phyloP scores from a whole-genome alignment of 2,329 filamentous ascomycete species.

The Sporothrix brasiliensis region DNA sequence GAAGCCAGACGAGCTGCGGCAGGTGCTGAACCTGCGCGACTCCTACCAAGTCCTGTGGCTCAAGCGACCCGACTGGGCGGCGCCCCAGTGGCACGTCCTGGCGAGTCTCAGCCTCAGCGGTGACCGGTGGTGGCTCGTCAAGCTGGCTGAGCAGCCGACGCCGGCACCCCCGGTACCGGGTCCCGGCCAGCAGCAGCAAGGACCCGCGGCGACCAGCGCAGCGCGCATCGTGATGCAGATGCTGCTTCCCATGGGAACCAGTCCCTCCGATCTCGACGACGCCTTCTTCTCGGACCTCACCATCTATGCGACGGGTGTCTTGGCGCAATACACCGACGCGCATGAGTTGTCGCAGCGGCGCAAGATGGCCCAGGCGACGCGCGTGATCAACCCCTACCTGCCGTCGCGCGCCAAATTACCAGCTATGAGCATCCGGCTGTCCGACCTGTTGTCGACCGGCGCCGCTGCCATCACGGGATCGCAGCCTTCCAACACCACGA shows the following conservation, averaged over 20 bases:
- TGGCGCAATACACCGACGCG: conserved; percentile 55
- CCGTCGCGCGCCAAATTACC: conserved; percentile 53
- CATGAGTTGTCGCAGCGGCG: conserved; percentile 52
- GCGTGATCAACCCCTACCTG: conserved; percentile 46
- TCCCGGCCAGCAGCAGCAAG: background rate
- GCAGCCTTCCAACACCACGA: background rate
- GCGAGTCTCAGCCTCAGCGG: conserved; percentile 71
- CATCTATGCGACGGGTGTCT: conserved; percentile 54
- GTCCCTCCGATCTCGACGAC: conserved; percentile 51
- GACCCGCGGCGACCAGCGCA: background rate
- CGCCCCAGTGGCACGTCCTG: conserved; percentile 68
- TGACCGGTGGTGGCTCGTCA: conserved; percentile 77
- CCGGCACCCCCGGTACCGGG: background rate
- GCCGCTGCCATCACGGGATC: background rate
- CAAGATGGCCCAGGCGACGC: conserved; percentile 47
- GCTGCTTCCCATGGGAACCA: conserved; percentile 40
- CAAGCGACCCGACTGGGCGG: conserved; percentile 69
- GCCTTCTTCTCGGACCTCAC: conserved; percentile 58
- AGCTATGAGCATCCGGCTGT: conserved; percentile 53
- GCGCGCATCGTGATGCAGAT: conserved; percentile 35
- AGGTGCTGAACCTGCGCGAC: conserved; percentile 64
- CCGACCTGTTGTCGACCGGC: conserved; percentile 44
- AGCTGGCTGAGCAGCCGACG: conserved; percentile 54
- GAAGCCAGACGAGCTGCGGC: conserved; percentile 57
- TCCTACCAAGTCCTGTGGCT: conserved; percentile 69